Base-by-base conservation (phyloP, 1,284 basidiomycete species). In the Cryptococcus sp. region DNA sequence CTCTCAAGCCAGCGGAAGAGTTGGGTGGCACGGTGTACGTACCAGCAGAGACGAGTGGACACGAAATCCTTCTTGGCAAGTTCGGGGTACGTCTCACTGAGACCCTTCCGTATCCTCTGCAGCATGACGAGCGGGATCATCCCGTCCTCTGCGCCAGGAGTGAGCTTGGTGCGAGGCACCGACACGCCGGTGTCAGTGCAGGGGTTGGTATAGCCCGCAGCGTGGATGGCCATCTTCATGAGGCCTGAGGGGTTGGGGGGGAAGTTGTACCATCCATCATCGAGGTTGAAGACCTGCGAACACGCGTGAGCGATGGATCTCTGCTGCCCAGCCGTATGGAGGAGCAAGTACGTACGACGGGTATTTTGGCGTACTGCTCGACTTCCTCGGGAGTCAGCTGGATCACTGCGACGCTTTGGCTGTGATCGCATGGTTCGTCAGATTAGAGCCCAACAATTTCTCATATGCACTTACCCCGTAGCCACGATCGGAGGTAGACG, bases 321-420 rank as follows among this genome's bases (percentile, higher is more conserved):
- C 11, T 49, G 16, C n/a, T n/a, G n/a, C n/a, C n/a, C n/a, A n/a
- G n/a, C 10, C 23, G 41, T 27, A n/a, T 3, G 10, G 15, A 2
- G 19, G 39, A 11, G 35, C 16, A 20, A 13, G 19, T 13, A 70
- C 73, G 59, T 50, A 90, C 81, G 5, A 94, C 88, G 1, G 91
- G 91, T 53, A 82, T 82, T 6, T 83, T 73, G 45, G 80, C 78
- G 75, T 93, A 92, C 3, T 67, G 61, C 15, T 82, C 79, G 0
- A 83, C 85, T 74, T 94, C 90, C 68, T 89, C 84, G 17, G 81
- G 74, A 0, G 83, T 85, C 17, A 96, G 83, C 67, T 90, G 86
- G 40, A 96, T 80, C 67, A 84, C 88, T 1, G 85, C 87, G 23
- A 94, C 78, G 60, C 83, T 86, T 78, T 96, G 93, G 3, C 91